Base-by-base conservation (phyloP, 345 rosid genomes). In the Physaria fendleri region DNA sequence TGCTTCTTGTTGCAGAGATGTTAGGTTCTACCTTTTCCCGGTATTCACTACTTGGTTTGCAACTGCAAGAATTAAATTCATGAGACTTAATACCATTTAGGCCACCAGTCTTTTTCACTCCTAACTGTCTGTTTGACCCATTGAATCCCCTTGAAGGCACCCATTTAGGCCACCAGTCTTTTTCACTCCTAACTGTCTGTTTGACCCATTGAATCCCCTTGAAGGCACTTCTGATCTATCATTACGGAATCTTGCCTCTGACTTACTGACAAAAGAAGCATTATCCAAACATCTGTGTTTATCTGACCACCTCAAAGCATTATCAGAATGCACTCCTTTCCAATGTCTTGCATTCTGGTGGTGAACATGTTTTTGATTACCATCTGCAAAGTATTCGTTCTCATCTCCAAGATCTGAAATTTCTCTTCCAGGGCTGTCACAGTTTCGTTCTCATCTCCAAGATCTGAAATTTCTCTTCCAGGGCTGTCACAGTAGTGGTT, bases 41-140 rank as follows among this genome's bases (percentile, higher is more conserved):
- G 69, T 72, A 83, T 59, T 79, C 87, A 64, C 61, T 68, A 48
- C 66, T 74, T 47, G 77, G 81, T 29, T 77, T 80, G 64, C 90
- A 90, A 76, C 84, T 74, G 65, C 87, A 87, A 30, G 85, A 71
- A 71, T 79, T 79, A 62, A 33, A 73, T 24, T 85, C 95, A 35
- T 48, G 69, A 39, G 73, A 72, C 78, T 82, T 87, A 37, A 59
- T 58, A 59, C 82, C 69, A 67, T 59, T 85, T 60, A 81, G 76
- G 35, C 77, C 48, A 54, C 56, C 71, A 53, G 82, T 65, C 78
- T 81, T 87, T 50, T 65, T 83, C 9, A 73, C 65, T 79, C 82
- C 82, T 62, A 62, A 41, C 35, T 73, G 84, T 68, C 85, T 77
- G 62, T 62, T 79, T 13, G 64, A 71, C 62, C 82, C 86, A 73